These are phyloP conservation scores for Penicillium polonicum DNA, from an alignment of 2,329 filamentous ascomycete species.

Conservation along the genomic window DNA sequence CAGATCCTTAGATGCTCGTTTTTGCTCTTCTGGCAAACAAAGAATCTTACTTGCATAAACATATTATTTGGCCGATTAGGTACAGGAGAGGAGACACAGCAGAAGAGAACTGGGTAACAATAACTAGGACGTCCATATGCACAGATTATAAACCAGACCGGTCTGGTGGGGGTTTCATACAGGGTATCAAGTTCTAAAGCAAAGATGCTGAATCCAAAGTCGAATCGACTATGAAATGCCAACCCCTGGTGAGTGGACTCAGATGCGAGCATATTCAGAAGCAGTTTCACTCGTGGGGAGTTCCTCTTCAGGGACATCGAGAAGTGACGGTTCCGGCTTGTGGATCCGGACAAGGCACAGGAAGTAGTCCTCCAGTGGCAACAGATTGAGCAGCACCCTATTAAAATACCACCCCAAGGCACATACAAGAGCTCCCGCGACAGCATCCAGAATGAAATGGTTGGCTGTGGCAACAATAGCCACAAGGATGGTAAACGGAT, in stretches of 20 bases:
- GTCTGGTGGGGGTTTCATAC: not conserved
- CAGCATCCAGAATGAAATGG: slow-evolving; percentile 69
- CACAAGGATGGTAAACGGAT: slow-evolving; percentile 63
- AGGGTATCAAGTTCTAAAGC: slow-evolving; percentile 15
- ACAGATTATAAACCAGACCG: slow-evolving; percentile 1
- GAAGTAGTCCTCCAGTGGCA: slow-evolving; percentile 68
- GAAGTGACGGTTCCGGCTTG: slow-evolving; percentile 53
- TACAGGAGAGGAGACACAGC: not conserved
- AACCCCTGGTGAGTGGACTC: not conserved
- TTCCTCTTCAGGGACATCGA: not conserved
- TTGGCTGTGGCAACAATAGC: slow-evolving; percentile 72
- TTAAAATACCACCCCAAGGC: slow-evolving; percentile 61
- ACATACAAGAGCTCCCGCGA: slow-evolving; percentile 66
- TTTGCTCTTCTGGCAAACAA: not conserved
- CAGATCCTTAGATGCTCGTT: not conserved
- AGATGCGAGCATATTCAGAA: not conserved
- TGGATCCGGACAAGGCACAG: slow-evolving; percentile 62
- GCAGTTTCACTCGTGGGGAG: slow-evolving; percentile 15
- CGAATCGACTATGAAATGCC: not conserved
- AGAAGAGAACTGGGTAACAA: not conserved
- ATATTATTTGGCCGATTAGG: not conserved
- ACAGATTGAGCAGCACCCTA: slow-evolving; percentile 58
- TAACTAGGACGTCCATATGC: not conserved
- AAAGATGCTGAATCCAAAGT: not conserved
- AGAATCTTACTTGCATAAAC: not conserved